Conservation (phyloP, 1,139 yeast species). For the Candida glucosophila region DNA sequence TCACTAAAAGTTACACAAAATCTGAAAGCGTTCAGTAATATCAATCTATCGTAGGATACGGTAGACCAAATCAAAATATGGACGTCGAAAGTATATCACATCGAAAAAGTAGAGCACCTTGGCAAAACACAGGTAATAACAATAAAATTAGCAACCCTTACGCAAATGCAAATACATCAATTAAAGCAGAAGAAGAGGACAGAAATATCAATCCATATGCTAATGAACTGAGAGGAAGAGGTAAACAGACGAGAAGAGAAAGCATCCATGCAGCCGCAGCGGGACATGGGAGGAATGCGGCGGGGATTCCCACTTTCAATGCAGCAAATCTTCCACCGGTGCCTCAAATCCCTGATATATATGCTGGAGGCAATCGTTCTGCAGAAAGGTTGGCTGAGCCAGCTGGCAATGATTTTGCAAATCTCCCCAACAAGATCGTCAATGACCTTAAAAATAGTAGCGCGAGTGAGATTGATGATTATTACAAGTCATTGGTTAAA, state of each 20-base stretch:
- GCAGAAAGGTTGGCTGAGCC: no score
- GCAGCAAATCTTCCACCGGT: conserved; percentile 25
- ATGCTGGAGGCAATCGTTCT: conserved; percentile 5
- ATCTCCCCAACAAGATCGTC: conserved; percentile 33
- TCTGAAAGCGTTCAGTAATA: no score
- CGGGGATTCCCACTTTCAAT: conserved; percentile 16
- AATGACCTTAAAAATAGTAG: conserved; percentile 54
- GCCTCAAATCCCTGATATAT: conserved; percentile 20
- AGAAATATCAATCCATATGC: conserved; percentile 10
- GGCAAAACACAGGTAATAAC: conserved; percentile 20
- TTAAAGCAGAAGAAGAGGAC: conserved; percentile 5
- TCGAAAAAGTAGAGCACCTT: conserved; percentile 39
- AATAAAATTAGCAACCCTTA: conserved; percentile 24
- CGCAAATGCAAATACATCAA: conserved; percentile 20
- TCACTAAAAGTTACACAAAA: no score
- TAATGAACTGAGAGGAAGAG: conserved; percentile 6
- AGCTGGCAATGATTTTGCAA: no score
- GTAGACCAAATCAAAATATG: conserved; percentile 16
- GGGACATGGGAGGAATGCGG: conserved; percentile 21
- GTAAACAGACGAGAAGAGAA: conserved; percentile 28
- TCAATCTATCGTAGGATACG: no score
- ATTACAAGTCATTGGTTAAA: conserved; percentile 47
- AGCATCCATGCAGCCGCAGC: conserved; percentile 37
- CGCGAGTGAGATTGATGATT: conserved; percentile 67
- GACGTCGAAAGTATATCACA: conserved; percentile 23